phyloP scores from a whole-genome alignment of 345 rosid species.

The Populus tremula region DNA sequence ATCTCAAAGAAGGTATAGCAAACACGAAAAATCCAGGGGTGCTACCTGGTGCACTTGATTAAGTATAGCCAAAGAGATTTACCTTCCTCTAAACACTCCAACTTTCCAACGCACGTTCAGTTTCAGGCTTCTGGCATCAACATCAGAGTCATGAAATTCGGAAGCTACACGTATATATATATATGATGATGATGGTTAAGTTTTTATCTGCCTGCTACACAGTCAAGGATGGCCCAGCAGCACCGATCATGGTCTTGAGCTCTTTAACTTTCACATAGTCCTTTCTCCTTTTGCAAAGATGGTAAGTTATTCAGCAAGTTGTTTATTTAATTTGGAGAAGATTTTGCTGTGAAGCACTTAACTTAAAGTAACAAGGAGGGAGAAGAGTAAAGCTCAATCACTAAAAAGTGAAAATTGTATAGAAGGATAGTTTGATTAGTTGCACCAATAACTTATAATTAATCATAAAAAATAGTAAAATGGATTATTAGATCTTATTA shows the following conservation, averaged over 20 bases:
- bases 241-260: not conserved
- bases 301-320: not conserved
- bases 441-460: too few species aligned
- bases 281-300: constrained; percentile 26
- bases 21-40: not conserved
- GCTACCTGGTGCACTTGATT: not conserved
- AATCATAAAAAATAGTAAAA: too few species aligned
- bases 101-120: not conserved
- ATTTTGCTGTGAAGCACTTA: constrained; percentile 9
- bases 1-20: not conserved
- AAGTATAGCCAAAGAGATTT: not conserved
- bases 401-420: constrained; percentile 1
- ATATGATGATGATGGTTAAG: not conserved
- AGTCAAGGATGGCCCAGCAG: too few species aligned
- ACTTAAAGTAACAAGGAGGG: constrained; percentile 10
- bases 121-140: not conserved
- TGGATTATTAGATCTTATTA: not conserved
- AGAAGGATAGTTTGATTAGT: not conserved
- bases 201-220: not conserved
- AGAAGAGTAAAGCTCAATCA: constrained; percentile 1
- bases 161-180: not conserved
- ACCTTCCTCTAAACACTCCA: not conserved
- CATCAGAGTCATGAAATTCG: constrained; percentile 5
- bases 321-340: not conserved
- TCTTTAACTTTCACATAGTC: constrained; percentile 27